Conservation (phyloP, 495 filamentous ascomycete genomes). For the Aspergillus cristatus region DNA sequence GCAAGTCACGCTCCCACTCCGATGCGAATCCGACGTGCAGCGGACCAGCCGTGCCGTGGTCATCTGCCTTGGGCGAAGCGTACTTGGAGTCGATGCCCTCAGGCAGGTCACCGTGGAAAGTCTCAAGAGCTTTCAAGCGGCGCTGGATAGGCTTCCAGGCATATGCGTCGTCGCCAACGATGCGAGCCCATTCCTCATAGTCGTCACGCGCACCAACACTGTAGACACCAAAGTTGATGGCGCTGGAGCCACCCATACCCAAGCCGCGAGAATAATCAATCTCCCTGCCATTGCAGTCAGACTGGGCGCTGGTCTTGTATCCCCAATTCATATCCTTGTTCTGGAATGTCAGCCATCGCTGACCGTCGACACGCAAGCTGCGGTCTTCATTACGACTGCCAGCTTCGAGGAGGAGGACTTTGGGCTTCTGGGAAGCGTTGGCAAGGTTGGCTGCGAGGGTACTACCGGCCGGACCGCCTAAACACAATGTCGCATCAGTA, state of each 20-base stretch:
- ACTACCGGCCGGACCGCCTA: slow-evolving; percentile 45
- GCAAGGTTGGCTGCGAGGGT: slow-evolving; percentile 36
- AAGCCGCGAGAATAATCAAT: slow-evolving; percentile 47
- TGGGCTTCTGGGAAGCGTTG: slow-evolving; percentile 28
- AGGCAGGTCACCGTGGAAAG: slow-evolving; percentile 36
- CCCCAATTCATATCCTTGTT: slow-evolving; percentile 43
- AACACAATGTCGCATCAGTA: neutral
- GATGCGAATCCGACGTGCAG: slow-evolving; percentile 34
- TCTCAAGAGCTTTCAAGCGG: slow-evolving; percentile 40
- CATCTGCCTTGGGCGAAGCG: slow-evolving; percentile 9
- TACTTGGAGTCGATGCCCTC: slow-evolving; percentile 25
- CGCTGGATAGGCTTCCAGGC: slow-evolving; percentile 32
- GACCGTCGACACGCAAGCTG: slow-evolving; percentile 35
- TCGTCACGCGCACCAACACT: slow-evolving; percentile 45
- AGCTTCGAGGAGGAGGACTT: slow-evolving; percentile 45
- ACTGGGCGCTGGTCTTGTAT: slow-evolving; percentile 45
- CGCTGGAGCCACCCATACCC: slow-evolving; percentile 48
- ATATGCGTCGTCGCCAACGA: slow-evolving; percentile 29
- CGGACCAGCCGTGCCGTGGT: slow-evolving; percentile 41
- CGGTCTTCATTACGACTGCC: slow-evolving; percentile 38
- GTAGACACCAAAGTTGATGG: slow-evolving; percentile 52
- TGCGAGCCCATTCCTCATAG: slow-evolving; percentile 43
- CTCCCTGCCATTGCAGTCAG: slow-evolving; percentile 31
- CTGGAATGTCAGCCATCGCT: slow-evolving; percentile 37
- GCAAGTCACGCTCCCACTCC: slow-evolving; percentile 38